phyloP scores from a whole-genome alignment of 2,329 filamentous ascomycete genomes.

The Colletotrichum caudatum region DNA sequence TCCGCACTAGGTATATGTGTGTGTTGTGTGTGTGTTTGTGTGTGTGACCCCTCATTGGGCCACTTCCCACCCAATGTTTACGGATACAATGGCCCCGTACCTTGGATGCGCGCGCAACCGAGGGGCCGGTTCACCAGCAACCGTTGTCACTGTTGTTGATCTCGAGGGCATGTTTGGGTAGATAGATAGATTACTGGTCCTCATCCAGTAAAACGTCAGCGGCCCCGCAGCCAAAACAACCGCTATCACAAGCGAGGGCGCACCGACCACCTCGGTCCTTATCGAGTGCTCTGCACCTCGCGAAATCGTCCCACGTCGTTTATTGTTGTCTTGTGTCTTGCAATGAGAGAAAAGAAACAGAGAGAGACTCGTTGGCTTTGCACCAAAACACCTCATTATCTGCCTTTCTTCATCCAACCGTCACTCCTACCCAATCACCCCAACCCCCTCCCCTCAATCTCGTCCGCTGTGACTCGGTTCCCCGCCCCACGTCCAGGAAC shows the following conservation, averaged over 20 bases:
- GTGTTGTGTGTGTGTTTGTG: neutral
- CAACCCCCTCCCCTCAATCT: neutral
- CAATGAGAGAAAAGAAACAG: no score
- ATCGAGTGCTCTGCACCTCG: slow-evolving; percentile 4
- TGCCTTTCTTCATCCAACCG: neutral
- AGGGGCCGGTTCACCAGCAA: slow-evolving; percentile 40
- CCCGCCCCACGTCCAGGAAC: slow-evolving; percentile 17
- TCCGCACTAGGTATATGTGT: no score
- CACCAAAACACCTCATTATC: no score
- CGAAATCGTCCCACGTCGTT: neutral
- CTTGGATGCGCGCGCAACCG: slow-evolving; percentile 1
- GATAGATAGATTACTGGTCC: no score
- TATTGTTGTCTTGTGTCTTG: no score
- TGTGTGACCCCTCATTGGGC: neutral
- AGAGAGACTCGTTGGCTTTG: no score
- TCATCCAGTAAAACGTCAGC: slow-evolving; percentile 37
- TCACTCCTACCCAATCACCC: neutral
- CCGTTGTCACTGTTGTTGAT: slow-evolving; percentile 30
- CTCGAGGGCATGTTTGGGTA: no score
- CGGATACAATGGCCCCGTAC: no score
- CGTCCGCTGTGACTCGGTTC: neutral
- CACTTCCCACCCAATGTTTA: slow-evolving; percentile 22
- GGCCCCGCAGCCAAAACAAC: slow-evolving; percentile 21
- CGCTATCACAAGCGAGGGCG: slow-evolving; percentile 11
- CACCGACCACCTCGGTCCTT: neutral